A percentile compares a stretch with the other conserved stretches of the same genome.
phyloP scores from a whole-genome alignment of 31 red algal genomes.

The Asparagopsis taxiformis region DNA sequence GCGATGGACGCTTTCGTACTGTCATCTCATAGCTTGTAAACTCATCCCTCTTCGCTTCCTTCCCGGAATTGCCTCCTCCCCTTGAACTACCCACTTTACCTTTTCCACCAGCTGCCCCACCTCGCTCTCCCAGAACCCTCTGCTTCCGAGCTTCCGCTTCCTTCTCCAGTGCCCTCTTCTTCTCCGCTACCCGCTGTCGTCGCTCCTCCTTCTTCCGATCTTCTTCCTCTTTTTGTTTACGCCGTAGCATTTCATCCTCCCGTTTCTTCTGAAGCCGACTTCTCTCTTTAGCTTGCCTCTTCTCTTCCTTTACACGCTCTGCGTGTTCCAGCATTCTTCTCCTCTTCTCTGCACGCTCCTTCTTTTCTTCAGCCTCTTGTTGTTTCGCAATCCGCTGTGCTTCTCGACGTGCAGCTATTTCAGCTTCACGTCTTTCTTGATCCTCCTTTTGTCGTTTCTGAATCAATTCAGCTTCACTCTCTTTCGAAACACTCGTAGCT shows the following conservation, averaged over 20 bases:
- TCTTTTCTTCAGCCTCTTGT: constrained; percentile 54
- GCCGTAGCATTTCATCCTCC: constrained; percentile 47
- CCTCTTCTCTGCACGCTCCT: constrained; percentile 37
- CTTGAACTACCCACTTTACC: not conserved
- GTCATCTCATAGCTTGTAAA: constrained; percentile 25
- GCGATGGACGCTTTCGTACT: constrained; percentile 4
- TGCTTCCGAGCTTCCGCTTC: constrained; percentile 21
- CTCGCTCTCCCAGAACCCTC: not conserved
- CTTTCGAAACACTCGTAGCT: not conserved
- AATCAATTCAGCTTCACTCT: constrained; percentile 18
- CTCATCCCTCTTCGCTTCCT: not conserved
- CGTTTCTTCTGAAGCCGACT: constrained; percentile 15
- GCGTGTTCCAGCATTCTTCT: constrained; percentile 15
- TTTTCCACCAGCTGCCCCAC: not conserved
- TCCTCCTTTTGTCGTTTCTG: constrained; percentile 43
- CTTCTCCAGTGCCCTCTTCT: constrained; percentile 13
- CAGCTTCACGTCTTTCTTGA: constrained; percentile 56
- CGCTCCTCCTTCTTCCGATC: constrained; percentile 54
- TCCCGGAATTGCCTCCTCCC: not conserved
- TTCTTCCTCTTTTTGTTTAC: constrained; percentile 54
- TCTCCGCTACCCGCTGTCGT: constrained; percentile 36
- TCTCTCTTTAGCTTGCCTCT: constrained; percentile 20
- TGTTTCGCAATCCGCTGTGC: constrained; percentile 31
- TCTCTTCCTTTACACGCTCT: constrained; percentile 38
- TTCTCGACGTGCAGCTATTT: constrained; percentile 50